A percentile compares a stretch with the other conserved stretches of the same genome.
Evolutionary conservation across 495 filamentous ascomycete species (phyloP).

Genomic region (Aspergillus mulundensis): DNA sequence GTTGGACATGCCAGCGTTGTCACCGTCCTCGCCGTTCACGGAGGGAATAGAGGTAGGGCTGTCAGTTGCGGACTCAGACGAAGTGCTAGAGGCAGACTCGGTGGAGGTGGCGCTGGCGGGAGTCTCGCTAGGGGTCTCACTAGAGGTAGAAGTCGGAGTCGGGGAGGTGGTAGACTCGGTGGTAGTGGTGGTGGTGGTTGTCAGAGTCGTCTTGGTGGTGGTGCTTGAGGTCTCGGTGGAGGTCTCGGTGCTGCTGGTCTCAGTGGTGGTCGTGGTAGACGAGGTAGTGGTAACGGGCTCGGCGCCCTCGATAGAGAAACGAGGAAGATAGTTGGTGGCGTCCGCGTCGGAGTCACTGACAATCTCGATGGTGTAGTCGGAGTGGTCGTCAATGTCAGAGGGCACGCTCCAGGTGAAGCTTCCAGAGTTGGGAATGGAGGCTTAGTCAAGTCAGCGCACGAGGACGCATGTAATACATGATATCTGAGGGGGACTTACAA

Average conservation of each 20-base stretch:
- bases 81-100: slow-evolving; percentile 22
- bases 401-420: slow-evolving; percentile 53
- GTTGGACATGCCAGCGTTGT: slow-evolving; percentile 31
- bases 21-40: background rate
- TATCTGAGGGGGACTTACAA: slow-evolving; percentile 37
- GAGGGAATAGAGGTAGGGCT: slow-evolving; percentile 42
- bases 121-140: slow-evolving; percentile 21
- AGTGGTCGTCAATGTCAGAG: slow-evolving; percentile 35
- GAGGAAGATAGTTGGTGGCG: slow-evolving; percentile 55
- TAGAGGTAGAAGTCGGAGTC: slow-evolving; percentile 8
- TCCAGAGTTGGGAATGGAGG: slow-evolving; percentile 53
- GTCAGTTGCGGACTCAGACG: slow-evolving; percentile 56
- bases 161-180: slow-evolving; percentile 14
- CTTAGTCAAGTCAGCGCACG: slow-evolving; percentile 31
- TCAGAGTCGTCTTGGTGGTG: slow-evolving; percentile 39
- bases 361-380: slow-evolving; percentile 59
- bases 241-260: slow-evolving; percentile 23
- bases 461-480: background rate
- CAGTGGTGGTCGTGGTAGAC: slow-evolving; percentile 24
- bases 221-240: slow-evolving; percentile 47
- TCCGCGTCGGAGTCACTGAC: slow-evolving; percentile 40
- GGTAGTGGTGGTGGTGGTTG: slow-evolving; percentile 22
- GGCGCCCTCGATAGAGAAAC: slow-evolving; percentile 51
- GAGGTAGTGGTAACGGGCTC: slow-evolving; percentile 35
- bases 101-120: slow-evolving; percentile 35